A percentile compares a stretch with the other conserved stretches of the same genome.
phyloP scores from a whole-genome alignment of 305 asterid genomes.

The Ilex paraguariensis region DNA sequence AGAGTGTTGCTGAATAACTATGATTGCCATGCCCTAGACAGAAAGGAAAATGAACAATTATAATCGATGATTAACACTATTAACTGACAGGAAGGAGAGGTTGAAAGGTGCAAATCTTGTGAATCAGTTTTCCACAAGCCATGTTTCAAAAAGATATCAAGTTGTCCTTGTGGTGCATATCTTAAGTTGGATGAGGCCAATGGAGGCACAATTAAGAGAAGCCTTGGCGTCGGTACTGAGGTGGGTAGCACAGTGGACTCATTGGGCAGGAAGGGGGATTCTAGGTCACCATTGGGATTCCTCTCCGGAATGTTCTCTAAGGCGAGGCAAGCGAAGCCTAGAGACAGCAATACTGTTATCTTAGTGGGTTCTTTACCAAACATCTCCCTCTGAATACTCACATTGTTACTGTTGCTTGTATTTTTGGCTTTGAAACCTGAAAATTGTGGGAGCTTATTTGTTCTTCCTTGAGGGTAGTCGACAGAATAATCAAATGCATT shows the following conservation, averaged over 20 bases:
- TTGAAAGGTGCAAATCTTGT: constrained; percentile 74
- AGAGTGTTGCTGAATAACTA: neutral
- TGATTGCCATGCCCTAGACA: neutral
- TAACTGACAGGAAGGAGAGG: constrained; percentile 70
- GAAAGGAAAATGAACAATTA: neutral
- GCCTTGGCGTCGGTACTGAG: constrained; percentile 6
- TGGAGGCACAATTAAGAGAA: constrained; percentile 22
- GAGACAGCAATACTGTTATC: constrained; percentile 40
- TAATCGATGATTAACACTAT: constrained; percentile 11
- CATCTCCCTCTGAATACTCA: constrained; percentile 36
- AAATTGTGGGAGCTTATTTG: no score
- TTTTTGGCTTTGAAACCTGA: no score
- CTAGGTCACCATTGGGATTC: constrained; percentile 37
- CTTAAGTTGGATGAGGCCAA: constrained; percentile 32
- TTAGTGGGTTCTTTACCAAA: constrained; percentile 72
- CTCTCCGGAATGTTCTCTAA: constrained; percentile 59
- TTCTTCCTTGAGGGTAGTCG: no score
- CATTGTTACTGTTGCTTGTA: no score
- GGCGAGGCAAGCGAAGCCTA: constrained; percentile 41
- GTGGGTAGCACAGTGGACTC: constrained; percentile 22
- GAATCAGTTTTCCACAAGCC: constrained; percentile 64
- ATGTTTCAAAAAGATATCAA: constrained; percentile 57
- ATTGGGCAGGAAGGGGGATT: constrained; percentile 24
- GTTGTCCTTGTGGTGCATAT: constrained; percentile 68
- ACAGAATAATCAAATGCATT: neutral